phyloP scores from a whole-genome alignment of 805 yeast species.

The Schwanniomyces yamadae region DNA sequence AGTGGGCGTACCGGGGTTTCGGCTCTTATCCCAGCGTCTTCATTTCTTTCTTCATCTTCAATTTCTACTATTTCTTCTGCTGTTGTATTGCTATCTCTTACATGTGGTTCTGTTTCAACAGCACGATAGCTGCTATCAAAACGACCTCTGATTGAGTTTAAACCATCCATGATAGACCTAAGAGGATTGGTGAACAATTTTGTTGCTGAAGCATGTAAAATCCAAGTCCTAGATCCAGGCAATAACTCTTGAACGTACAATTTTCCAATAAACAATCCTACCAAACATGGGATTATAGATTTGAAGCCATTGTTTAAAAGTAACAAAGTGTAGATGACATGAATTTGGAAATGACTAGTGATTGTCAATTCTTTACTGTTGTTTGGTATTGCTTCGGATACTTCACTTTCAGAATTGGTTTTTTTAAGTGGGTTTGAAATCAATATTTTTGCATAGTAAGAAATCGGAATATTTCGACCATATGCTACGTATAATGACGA shows the following conservation, averaged over 20 bases:
- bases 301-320: constrained; percentile 38
- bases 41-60: constrained; percentile 28
- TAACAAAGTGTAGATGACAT: constrained; percentile 32
- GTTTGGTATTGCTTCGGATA: background rate
- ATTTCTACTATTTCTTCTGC: constrained; percentile 19
- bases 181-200: constrained; percentile 28
- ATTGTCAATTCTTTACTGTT: constrained; percentile 21
- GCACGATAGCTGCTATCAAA: constrained; percentile 9
- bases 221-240: constrained; percentile 37
- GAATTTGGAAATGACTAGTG: constrained; percentile 42
- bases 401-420: background rate
- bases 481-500: constrained; percentile 41
- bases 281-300: constrained; percentile 35
- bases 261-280: constrained; percentile 40
- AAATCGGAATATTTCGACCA: constrained; percentile 31
- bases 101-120: constrained; percentile 1
- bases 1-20: constrained; percentile 64
- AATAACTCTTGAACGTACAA: constrained; percentile 33
- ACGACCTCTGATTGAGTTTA: background rate
- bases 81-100: constrained; percentile 4
- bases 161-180: constrained; percentile 7
- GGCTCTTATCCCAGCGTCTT: constrained; percentile 36
- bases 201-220: constrained; percentile 27
- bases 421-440: constrained; percentile 19
- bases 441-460: constrained; percentile 35